A percentile compares a stretch with the other conserved stretches of the same genome.
Conservation (phyloP, 1,284 basidiomycete genomes). For the Afroboletus lepidellus region DNA sequence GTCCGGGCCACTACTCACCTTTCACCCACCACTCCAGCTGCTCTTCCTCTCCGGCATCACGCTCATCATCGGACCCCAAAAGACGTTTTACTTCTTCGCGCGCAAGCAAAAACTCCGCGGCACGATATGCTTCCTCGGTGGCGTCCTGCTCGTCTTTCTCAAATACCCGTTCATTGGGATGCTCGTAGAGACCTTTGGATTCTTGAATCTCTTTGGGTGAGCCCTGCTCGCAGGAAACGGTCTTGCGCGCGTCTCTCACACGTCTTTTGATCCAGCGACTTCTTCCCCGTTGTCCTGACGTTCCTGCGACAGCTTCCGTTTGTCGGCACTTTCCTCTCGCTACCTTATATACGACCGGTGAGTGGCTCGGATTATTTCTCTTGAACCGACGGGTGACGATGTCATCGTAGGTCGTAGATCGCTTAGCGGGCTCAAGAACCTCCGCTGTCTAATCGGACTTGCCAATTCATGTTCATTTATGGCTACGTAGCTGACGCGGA, state of each 20-base stretch:
- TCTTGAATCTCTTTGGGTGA: slow-evolving; percentile 97
- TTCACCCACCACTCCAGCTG: slow-evolving; percentile 51
- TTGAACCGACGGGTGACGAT: slow-evolving; percentile 10
- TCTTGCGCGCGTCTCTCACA: slow-evolving; percentile 7
- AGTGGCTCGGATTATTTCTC: slow-evolving; percentile 24
- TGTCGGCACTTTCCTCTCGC: slow-evolving; percentile 81
- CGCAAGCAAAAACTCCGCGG: slow-evolving; percentile 94
- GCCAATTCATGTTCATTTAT: slow-evolving; percentile 1
- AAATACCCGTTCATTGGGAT: slow-evolving; percentile 95
- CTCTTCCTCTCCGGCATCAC: slow-evolving; percentile 91
- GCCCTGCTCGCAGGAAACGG: slow-evolving; percentile 31
- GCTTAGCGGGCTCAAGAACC: slow-evolving; percentile 71
- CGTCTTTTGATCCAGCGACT: slow-evolving; percentile 66
- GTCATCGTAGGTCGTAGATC: slow-evolving; percentile 59
- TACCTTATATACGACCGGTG: slow-evolving; percentile 82
- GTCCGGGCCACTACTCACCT: not conserved
- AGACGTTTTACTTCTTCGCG: slow-evolving; percentile 98
- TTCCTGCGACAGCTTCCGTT: slow-evolving; percentile 95
- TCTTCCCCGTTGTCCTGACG: slow-evolving; percentile 97
- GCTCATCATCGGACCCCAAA: slow-evolving; percentile 92
- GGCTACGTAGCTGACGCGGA: slow-evolving; percentile 9
- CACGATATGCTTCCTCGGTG: slow-evolving; percentile 89
- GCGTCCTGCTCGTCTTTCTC: slow-evolving; percentile 83
- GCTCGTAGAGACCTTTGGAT: slow-evolving; percentile 92
- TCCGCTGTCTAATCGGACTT: slow-evolving; percentile 59